A percentile compares a stretch with the other conserved stretches of the same genome.
Conservation (phyloP, 2,329 filamentous ascomycete genomes). For the Penicillium olsonii region DNA sequence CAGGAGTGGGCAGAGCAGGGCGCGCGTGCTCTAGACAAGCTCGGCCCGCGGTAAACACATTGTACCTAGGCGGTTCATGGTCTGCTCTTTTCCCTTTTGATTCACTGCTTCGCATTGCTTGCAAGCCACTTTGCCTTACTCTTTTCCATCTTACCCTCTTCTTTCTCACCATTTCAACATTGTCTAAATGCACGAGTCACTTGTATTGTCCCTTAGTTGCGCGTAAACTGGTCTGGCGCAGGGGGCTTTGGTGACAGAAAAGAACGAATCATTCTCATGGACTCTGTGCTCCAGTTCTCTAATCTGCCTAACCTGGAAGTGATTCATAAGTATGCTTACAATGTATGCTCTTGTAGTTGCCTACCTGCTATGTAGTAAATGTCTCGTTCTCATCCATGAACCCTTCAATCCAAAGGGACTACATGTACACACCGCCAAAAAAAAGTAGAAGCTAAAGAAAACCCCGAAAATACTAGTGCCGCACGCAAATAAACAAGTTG, state of each 20-base stretch:
- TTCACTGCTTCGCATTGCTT: slow-evolving; percentile 21
- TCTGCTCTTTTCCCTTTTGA: slow-evolving; percentile 24
- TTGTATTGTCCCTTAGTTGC: slow-evolving; percentile 20
- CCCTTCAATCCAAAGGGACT: neutral
- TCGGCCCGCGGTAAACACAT: slow-evolving; percentile 73
- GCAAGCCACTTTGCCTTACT: slow-evolving; percentile 20
- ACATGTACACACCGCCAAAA: neutral
- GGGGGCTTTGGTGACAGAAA: slow-evolving; percentile 21
- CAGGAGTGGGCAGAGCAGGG: slow-evolving; percentile 97
- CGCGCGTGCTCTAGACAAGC: slow-evolving; percentile 78
- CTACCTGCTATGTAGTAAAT: slow-evolving; percentile 1
- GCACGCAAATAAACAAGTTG: slow-evolving; percentile 2
- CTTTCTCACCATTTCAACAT: slow-evolving; percentile 5
- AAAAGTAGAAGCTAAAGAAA: neutral
- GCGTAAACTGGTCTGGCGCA: slow-evolving; percentile 28
- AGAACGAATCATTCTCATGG: slow-evolving; percentile 19
- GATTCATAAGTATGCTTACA: neutral
- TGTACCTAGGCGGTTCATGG: slow-evolving; percentile 19
- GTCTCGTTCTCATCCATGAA: neutral
- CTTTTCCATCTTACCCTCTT: slow-evolving; percentile 5
- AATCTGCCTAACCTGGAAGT: neutral
- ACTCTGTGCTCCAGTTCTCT: neutral
- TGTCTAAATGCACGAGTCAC: slow-evolving; percentile 22
- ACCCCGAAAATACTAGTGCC: slow-evolving; percentile 2
- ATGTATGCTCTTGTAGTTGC: neutral